Conservation (phyloP, 345 rosid species). For the Acer campestre region DNA sequence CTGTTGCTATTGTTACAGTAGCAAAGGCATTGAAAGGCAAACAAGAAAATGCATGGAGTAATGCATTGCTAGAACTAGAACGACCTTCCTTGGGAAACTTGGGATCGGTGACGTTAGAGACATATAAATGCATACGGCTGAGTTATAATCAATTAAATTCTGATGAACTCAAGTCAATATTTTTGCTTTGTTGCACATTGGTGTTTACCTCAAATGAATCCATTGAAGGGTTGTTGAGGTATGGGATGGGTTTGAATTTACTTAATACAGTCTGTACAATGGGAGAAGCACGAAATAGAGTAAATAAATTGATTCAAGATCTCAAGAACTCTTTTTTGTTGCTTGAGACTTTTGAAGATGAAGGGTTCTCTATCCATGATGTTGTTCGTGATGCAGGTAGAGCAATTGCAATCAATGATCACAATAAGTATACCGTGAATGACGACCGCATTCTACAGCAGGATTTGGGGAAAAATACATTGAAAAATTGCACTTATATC, state of each 20-base stretch:
- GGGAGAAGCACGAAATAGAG: constrained; percentile 19
- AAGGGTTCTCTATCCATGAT: too few relatives aligned
- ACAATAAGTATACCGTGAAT: too few relatives aligned
- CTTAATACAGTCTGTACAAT: not conserved
- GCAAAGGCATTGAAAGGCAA: constrained; percentile 23
- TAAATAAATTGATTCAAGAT: constrained; percentile 8
- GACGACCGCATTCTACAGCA: too few relatives aligned
- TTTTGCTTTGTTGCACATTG: not conserved
- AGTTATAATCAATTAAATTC: not conserved
- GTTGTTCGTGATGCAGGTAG: too few relatives aligned
- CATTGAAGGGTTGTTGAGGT: constrained; percentile 18
- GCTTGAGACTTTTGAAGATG: not conserved
- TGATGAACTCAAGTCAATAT: not conserved
- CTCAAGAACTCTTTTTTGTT: constrained; percentile 31
- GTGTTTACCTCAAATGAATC: not conserved
- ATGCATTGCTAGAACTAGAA: constrained; percentile 11
- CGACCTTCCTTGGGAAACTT: not conserved
- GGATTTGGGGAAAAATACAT: too few relatives aligned
- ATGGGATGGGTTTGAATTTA: constrained; percentile 26
- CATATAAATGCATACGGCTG: not conserved
- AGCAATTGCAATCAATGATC: too few relatives aligned
- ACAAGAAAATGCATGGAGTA: constrained; percentile 9
- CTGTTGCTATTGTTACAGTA: constrained; percentile 1
- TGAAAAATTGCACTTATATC: too few relatives aligned
- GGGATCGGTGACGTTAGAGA: not conserved